Conservation (phyloP, 164 flowering plant species). For the Echeveria elegans region DNA sequence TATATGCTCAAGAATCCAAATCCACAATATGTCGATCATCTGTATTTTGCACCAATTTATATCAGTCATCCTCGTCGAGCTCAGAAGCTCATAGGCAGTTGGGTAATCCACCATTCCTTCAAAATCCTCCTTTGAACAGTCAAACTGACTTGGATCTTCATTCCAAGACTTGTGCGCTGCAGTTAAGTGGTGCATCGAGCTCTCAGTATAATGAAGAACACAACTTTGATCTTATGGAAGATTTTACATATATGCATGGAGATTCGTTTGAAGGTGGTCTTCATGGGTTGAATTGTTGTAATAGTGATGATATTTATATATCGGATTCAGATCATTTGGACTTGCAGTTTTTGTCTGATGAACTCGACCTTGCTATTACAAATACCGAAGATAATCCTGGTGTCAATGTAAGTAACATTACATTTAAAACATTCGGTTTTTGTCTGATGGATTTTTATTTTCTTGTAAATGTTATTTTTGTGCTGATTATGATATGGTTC, state of each 20-base stretch:
- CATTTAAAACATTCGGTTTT: not conserved
- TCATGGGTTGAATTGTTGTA: slow-evolving; percentile 22
- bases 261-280: slow-evolving; percentile 28
- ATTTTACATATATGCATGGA: slow-evolving; percentile 32
- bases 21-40: slow-evolving; percentile 40
- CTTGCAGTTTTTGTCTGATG: slow-evolving; percentile 48
- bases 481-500: not conserved
- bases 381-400: slow-evolving; percentile 45
- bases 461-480: too few species aligned
- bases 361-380: slow-evolving; percentile 56
- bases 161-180: slow-evolving; percentile 23
- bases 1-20: slow-evolving; percentile 19
- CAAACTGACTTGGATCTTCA: slow-evolving; percentile 27
- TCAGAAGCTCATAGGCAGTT: slow-evolving; percentile 34
- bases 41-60: slow-evolving; percentile 48
- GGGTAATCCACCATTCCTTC: slow-evolving; percentile 60
- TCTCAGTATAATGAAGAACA: slow-evolving; percentile 17
- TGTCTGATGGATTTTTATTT: not conserved
- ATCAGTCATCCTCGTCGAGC: slow-evolving; percentile 45
- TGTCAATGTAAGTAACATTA: slow-evolving; percentile 42
- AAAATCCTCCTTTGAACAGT: slow-evolving; percentile 28
- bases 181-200: slow-evolving; percentile 22
- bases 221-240: slow-evolving; percentile 30
- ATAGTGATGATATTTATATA: slow-evolving; percentile 19
- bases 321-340: slow-evolving; percentile 50